These are phyloP conservation scores for Chenopodium album DNA, from an alignment of 148 eudicot species.

Conservation along the genomic window DNA sequence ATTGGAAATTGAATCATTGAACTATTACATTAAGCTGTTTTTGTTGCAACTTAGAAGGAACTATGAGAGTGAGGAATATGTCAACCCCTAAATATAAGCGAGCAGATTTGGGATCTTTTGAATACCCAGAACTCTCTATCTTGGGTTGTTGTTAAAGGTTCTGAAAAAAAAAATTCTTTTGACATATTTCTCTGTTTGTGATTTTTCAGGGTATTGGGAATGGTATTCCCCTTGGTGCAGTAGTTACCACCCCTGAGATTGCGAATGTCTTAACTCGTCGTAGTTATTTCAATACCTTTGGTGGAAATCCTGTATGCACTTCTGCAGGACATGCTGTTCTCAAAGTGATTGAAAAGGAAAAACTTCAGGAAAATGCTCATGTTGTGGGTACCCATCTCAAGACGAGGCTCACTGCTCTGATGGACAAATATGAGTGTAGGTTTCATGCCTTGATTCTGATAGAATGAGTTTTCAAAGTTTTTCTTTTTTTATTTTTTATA, in stretches of 20 bases:
- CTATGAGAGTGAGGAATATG: not conserved
- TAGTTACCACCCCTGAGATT: conserved; percentile 93
- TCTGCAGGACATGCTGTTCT: conserved; percentile 92
- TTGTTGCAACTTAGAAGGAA: not conserved
- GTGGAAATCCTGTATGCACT: conserved; percentile 97
- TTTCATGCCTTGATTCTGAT: conserved; percentile 1
- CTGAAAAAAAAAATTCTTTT: not conserved
- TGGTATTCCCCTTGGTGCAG: conserved; percentile 96
- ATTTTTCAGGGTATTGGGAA: conserved; percentile 85
- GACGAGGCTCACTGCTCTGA: conserved; percentile 60
- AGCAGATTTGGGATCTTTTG: not conserved
- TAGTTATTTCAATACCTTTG: conserved; percentile 91
- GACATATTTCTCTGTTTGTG: not conserved
- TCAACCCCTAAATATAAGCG: not conserved
- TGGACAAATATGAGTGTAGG: conserved; percentile 80
- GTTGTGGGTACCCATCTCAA: conserved; percentile 81
- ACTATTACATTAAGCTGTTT: not conserved
- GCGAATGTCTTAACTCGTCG: conserved; percentile 80
- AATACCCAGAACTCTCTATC: not conserved
- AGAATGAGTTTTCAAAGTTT: not conserved
- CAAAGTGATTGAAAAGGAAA: conserved; percentile 81
- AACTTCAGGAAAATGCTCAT: conserved; percentile 85
- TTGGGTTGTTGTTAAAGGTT: not conserved
- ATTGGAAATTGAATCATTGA: not conserved
- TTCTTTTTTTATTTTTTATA: too few species aligned